Evolutionary conservation across 2,329 filamentous ascomycete genomes (phyloP), one percentile per base, ranked within the genome.

Genomic region (Scedosporium apiospermum): DNA sequence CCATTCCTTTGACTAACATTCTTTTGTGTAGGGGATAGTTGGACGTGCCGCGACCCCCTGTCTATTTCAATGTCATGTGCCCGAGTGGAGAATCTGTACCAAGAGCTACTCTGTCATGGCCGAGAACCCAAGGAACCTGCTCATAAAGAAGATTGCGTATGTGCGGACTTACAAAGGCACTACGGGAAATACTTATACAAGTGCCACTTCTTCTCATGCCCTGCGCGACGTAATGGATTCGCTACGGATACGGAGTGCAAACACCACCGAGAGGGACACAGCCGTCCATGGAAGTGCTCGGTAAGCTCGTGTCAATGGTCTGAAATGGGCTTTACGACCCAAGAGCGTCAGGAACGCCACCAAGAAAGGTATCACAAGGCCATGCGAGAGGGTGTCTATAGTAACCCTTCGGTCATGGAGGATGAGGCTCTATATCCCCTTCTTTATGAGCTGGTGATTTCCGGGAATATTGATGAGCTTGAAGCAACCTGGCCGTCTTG

Each of bases 251-350:
- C 16, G 14, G 57, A 59, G 6, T 44, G 57, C 34, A 2, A 7
- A 3, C 6, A 3, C 6, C 34, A 59, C 30, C 42, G 18, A 34
- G 21, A 23, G 30, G 14, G 60, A 41, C 63, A 65, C 44, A 42
- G 44, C 12, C 57, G 62, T 1, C 67, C 65, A 18, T 70, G 67
- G 67, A 70, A 67, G 60, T 70, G 69, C 61, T 49, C 38, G 21
- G 58, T 66, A 16, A 18, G 59, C 10, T 46, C 34, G 10, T 70
- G 68, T 61, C 62, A 66, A 57, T 70, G 64, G 18, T 57, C 61
- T 2, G 27, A 66, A 9, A 62, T 63, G 7, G 68, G 68, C 16
- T 70, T 69, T 62, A 26, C 68, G 6, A 66, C 69, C 2, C 58
- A 14, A 21, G 30, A 23, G 10, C 3, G 16, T 34, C 3, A 44